Percentiles rank a stretch among this genome's conserved stretches.
phyloP scores from a whole-genome alignment of 2,329 filamentous ascomycete genomes.

The Hypocreales sp. region DNA sequence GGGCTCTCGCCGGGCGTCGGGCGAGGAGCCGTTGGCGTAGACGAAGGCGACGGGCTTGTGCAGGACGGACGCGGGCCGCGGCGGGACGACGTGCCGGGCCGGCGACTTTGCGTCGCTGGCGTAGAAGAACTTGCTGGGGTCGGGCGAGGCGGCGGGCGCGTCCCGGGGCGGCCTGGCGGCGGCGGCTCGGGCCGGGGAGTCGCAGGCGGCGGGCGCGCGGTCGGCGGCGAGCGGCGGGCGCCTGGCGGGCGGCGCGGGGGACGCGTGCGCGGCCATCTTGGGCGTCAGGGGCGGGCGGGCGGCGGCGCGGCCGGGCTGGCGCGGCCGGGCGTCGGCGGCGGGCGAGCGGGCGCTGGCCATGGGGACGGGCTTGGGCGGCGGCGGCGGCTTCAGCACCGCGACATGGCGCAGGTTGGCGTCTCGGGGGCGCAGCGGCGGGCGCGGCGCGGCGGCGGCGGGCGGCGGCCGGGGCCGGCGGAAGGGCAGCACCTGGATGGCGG shows the following conservation, averaged over 20 bases:
- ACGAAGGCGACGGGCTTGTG: constrained; percentile 37
- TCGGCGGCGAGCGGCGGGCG: too few relatives aligned
- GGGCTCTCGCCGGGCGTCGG: constrained; percentile 25
- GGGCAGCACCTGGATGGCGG: too few relatives aligned
- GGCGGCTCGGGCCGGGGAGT: too few relatives aligned
- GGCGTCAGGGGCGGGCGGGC: constrained; percentile 38
- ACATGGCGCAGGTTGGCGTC: constrained; percentile 10
- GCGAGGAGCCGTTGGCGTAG: constrained; percentile 35
- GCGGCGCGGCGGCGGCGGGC: too few relatives aligned
- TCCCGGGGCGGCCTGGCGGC: constrained; percentile 10
- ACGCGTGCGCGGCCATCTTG: constrained; percentile 39
- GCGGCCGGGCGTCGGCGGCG: constrained; percentile 47
- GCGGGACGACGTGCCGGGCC: too few relatives aligned
- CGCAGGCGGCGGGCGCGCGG: too few relatives aligned
- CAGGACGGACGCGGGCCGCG: constrained; percentile 21
- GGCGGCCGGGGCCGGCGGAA: too few relatives aligned
- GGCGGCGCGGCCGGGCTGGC: constrained; percentile 48
- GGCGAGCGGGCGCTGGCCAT: constrained; percentile 17
- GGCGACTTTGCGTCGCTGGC: constrained; percentile 57
- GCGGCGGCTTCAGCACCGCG: constrained; percentile 7
- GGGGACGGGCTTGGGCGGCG: constrained; percentile 10
- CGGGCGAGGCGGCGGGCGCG: constrained; percentile 10
- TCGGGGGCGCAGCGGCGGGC: constrained; percentile 7
- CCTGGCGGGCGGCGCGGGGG: constrained; percentile 19
- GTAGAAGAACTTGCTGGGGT: constrained; percentile 67